phyloP scores from a whole-genome alignment of 306 rosid genomes.

The Acacia melanoxylon region DNA sequence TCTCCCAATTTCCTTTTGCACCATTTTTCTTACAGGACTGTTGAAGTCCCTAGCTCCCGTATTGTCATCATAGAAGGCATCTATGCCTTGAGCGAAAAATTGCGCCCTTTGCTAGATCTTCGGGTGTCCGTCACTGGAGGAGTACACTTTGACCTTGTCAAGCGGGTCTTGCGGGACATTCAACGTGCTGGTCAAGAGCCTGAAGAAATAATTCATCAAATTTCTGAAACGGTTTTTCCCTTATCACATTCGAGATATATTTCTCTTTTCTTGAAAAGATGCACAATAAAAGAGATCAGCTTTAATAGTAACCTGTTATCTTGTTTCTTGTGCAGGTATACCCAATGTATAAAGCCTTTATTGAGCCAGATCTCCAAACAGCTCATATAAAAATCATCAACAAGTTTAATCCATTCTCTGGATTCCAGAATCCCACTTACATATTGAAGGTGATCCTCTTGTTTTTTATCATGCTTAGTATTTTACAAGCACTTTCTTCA shows the following conservation, averaged over 20 bases:
- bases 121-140: slow-evolving; percentile 98
- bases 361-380: slow-evolving; percentile 98
- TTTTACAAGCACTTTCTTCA: slow-evolving; percentile 15
- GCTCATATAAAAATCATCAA: slow-evolving; percentile 91
- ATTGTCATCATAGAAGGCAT: slow-evolving; percentile 91
- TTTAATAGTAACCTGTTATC: slow-evolving; percentile 23
- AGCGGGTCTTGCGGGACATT: slow-evolving; percentile 94
- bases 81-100: slow-evolving; percentile 85
- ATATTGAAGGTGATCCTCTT: slow-evolving; percentile 68
- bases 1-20: slow-evolving; percentile 23
- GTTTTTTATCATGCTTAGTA: slow-evolving; percentile 17
- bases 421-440: slow-evolving; percentile 93
- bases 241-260: slow-evolving; percentile 39
- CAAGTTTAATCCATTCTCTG: slow-evolving; percentile 94
- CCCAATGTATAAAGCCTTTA: slow-evolving; percentile 99
- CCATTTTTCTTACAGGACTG: slow-evolving; percentile 57
- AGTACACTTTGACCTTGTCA: slow-evolving; percentile 96
- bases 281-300: slow-evolving; percentile 24
- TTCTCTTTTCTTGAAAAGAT: slow-evolving; percentile 17
- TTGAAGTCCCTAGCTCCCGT: slow-evolving; percentile 89
- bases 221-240: slow-evolving; percentile 91
- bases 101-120: slow-evolving; percentile 91
- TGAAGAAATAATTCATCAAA: slow-evolving; percentile 96
- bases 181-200: slow-evolving; percentile 99
- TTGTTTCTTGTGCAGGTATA: slow-evolving; percentile 62